These are phyloP conservation scores for Antrodiella citrinella DNA, from an alignment of 768 basidiomycete genomes.

Conservation along the genomic window DNA sequence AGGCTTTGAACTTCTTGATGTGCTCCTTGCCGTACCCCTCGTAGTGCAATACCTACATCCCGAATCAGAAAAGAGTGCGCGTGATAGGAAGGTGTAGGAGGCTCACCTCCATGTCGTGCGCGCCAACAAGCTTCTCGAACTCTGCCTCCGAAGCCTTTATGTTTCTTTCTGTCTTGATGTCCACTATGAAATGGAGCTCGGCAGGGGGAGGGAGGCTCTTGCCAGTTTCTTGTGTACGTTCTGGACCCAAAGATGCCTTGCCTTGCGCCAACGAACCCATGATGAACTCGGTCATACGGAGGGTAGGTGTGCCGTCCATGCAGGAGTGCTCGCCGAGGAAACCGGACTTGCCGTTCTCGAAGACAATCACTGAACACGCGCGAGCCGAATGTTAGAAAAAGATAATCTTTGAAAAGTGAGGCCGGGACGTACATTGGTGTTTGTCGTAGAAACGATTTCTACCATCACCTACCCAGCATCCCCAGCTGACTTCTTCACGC, in stretches of 20 bases:
- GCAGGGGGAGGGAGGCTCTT: conserved; percentile 42
- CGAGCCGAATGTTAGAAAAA: neutral
- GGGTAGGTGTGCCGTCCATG: conserved; percentile 92
- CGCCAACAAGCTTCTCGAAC: conserved; percentile 68
- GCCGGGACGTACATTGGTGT: conserved; percentile 67
- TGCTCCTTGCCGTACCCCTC: conserved; percentile 70
- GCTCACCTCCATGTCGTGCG: conserved; percentile 73
- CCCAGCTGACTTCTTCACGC: conserved; percentile 75
- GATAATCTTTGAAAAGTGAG: neutral
- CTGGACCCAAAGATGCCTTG: conserved; percentile 70
- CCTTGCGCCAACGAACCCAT: conserved; percentile 64
- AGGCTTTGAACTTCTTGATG: conserved; percentile 76
- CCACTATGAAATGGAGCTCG: conserved; percentile 67
- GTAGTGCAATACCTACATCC: conserved; percentile 22
- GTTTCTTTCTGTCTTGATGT: conserved; percentile 40
- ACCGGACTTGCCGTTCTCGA: conserved; percentile 89
- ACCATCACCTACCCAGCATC: conserved; percentile 84
- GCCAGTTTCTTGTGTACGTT: conserved; percentile 27
- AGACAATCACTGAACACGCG: conserved; percentile 67
- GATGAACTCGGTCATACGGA: conserved; percentile 92
- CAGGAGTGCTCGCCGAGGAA: conserved; percentile 87
- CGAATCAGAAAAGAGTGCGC: neutral
- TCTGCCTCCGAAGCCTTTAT: conserved; percentile 53
- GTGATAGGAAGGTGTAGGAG: neutral
- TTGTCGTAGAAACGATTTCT: conserved; percentile 95